Conservation (phyloP, 352 stramenopile species). For the Globisporangium nodosum region DNA sequence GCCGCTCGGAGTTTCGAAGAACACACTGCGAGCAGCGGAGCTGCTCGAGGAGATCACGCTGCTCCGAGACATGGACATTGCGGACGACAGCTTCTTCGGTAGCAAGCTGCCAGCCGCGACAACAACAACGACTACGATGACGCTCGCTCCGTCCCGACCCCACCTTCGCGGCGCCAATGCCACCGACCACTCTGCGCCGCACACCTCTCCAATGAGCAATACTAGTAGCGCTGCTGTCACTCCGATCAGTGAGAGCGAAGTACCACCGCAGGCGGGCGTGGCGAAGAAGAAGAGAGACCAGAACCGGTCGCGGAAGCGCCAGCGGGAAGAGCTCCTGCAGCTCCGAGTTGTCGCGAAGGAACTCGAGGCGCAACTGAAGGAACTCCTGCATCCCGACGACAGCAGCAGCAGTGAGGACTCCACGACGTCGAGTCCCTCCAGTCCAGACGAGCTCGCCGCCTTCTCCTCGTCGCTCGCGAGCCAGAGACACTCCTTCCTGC, state of each 20-base stretch:
- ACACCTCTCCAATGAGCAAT: background rate
- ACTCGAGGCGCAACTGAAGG: background rate
- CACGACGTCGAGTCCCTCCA: constrained; percentile 3
- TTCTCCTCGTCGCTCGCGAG: background rate
- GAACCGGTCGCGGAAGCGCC: constrained; percentile 20
- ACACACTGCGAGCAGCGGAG: constrained; percentile 20
- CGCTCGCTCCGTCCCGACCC: background rate
- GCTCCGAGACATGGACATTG: background rate
- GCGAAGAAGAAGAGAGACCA: constrained; percentile 51
- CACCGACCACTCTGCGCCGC: background rate
- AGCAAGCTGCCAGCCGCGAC: background rate
- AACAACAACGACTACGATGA: background rate
- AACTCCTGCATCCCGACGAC: constrained; percentile 29
- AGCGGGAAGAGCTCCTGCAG: constrained; percentile 1
- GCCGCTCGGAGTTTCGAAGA: constrained; percentile 16
- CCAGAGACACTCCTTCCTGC: constrained; percentile 3
- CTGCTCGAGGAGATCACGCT: background rate
- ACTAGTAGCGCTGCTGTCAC: constrained; percentile 22
- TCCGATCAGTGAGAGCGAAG: constrained; percentile 15
- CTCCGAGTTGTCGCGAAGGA: background rate
- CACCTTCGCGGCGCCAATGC: background rate
- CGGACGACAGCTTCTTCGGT: background rate
- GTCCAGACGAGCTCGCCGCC: constrained; percentile 45
- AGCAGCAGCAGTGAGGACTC: background rate
- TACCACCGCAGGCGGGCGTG: constrained; percentile 21